phyloP scores from a whole-genome alignment of 441 rosid genomes.

The Gossypium davidsonii region DNA sequence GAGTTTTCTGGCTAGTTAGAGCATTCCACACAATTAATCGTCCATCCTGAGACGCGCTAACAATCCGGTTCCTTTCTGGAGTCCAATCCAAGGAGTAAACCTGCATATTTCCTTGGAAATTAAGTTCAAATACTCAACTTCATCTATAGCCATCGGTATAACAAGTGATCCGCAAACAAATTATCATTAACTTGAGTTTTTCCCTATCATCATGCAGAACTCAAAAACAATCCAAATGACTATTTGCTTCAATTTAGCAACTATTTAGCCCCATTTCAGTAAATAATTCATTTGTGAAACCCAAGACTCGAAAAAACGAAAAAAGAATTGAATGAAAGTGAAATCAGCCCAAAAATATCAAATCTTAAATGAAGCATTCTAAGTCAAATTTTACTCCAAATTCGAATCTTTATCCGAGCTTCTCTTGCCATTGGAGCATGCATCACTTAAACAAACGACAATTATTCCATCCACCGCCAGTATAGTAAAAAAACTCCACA shows the following conservation, averaged over 20 bases:
- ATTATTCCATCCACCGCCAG: too few relatives aligned
- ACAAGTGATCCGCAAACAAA: background rate
- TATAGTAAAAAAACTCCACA: too few relatives aligned
- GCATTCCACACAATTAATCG: conserved; percentile 94
- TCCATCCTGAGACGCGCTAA: conserved; percentile 96
- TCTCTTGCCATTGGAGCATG: too few relatives aligned
- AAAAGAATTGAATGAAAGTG: too few relatives aligned
- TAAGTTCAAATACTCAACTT: conserved; percentile 6
- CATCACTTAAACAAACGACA: too few relatives aligned
- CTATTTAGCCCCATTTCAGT: background rate
- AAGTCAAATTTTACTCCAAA: too few relatives aligned
- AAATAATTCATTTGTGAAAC: background rate
- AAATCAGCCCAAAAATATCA: too few relatives aligned
- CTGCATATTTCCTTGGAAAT: conserved; percentile 29
- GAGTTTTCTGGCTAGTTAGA: conserved; percentile 91
- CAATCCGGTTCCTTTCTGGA: conserved; percentile 74
- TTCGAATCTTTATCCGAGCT: too few relatives aligned
- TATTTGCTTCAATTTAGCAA: background rate
- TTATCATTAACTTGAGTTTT: background rate
- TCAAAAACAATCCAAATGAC: background rate
- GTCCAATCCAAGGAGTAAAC: conserved; percentile 96
- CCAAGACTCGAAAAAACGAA: too few relatives aligned
- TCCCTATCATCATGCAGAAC: background rate
- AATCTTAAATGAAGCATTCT: too few relatives aligned
- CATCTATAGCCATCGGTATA: background rate